phyloP scores from a whole-genome alignment of 2,329 filamentous ascomycete species.

The Pestalotiopsis fici region DNA sequence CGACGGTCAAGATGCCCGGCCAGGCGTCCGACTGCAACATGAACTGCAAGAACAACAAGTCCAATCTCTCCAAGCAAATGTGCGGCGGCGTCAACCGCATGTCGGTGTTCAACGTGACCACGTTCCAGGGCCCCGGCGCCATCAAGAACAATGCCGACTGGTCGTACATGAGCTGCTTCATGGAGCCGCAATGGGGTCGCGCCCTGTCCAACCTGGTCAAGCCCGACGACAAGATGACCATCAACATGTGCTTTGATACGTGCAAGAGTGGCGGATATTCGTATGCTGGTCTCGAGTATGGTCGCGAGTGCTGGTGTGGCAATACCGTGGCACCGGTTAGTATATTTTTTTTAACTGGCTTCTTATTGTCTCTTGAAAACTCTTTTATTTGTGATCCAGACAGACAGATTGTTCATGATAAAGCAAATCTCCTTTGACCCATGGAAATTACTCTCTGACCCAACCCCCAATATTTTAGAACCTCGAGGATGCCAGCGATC shows the following conservation, averaged over 20 bases:
- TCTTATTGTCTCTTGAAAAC: too few relatives aligned
- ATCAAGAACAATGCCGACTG: slow-evolving; percentile 15
- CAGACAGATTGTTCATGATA: too few relatives aligned
- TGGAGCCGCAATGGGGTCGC: slow-evolving; percentile 5
- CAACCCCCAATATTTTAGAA: background rate
- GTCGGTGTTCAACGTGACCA: slow-evolving; percentile 16
- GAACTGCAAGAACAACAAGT: slow-evolving; percentile 10
- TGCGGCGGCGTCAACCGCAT: slow-evolving; percentile 25
- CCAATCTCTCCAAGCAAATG: slow-evolving; percentile 15
- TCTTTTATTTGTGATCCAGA: too few relatives aligned
- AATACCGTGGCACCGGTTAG: background rate
- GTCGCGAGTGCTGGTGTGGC: slow-evolving; percentile 35
- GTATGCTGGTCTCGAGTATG: slow-evolving; percentile 39
- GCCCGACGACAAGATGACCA: slow-evolving; percentile 30
- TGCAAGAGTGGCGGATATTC: slow-evolving; percentile 29
- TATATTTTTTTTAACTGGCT: background rate
- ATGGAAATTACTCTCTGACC: too few relatives aligned
- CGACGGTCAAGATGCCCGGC: background rate
- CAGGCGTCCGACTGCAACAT: slow-evolving; percentile 1
- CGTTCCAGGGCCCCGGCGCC: slow-evolving; percentile 12
- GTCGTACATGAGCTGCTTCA: slow-evolving; percentile 12
- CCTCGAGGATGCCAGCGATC: slow-evolving; percentile 17
- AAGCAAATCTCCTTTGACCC: too few relatives aligned
- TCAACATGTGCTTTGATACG: slow-evolving; percentile 32
- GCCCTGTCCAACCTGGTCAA: slow-evolving; percentile 10